A percentile compares a stretch with the other conserved stretches of the same genome.
Evolutionary conservation across 2,329 filamentous ascomycete genomes (phyloP).

Genomic region (Phaeosphaeriaceae sp.): DNA sequence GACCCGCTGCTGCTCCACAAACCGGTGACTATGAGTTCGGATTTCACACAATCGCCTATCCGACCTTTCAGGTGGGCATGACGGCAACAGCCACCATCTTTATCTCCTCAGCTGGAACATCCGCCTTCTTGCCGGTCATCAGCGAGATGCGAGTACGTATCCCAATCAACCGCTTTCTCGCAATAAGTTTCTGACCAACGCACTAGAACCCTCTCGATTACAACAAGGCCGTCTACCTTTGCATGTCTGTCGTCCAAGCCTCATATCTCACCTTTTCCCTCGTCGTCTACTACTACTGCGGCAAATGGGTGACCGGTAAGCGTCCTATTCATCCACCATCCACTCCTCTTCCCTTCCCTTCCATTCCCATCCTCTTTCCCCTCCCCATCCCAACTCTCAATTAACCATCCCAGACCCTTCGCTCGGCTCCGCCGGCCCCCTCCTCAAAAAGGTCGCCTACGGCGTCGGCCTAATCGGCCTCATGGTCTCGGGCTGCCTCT

Average conservation of each 20-base stretch:
- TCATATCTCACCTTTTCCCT: conserved; percentile 65
- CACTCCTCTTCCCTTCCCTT: too few species aligned
- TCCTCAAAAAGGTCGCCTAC: conserved; percentile 66
- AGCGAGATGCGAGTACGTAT: conserved; percentile 62
- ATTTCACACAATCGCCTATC: conserved; percentile 62
- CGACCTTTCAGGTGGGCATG: conserved; percentile 66
- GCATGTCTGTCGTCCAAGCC: conserved; percentile 65
- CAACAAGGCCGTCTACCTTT: conserved; percentile 65
- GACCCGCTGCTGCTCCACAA: conserved; percentile 67
- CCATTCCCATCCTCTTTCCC: too few species aligned
- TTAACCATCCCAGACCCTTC: too few species aligned
- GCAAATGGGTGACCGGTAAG: conserved; percentile 69
- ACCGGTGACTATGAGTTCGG: conserved; percentile 66
- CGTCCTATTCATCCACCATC: too few species aligned
- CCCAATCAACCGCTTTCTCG: too few species aligned
- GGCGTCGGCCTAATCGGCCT: conserved; percentile 65
- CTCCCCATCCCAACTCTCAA: too few species aligned
- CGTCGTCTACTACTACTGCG: conserved; percentile 68
- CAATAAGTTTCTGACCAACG: too few species aligned
- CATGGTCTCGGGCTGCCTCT: conserved; percentile 57
- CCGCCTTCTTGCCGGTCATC: conserved; percentile 69
- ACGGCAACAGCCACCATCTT: conserved; percentile 65
- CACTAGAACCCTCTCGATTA: conserved; percentile 63
- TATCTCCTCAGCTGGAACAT: conserved; percentile 65
- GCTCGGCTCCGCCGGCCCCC: conserved; percentile 65